These are phyloP conservation scores for Salvia sclarea DNA, from an alignment of 305 asterid genomes.

Conservation along the genomic window DNA sequence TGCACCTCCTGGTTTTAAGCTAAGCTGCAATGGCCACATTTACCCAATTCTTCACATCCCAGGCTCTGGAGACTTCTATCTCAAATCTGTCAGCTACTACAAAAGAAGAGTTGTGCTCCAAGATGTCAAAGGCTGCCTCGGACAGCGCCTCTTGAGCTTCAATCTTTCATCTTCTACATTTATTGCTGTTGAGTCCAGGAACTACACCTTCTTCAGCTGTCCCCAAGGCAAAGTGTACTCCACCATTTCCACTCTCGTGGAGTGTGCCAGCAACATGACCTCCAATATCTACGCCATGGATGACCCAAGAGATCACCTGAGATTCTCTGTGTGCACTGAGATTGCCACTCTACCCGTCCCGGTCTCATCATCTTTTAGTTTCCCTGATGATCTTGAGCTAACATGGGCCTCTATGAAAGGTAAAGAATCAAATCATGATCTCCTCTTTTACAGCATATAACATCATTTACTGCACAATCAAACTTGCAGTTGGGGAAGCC, in stretches of 20 bases:
- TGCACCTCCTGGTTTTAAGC: conserved; percentile 31
- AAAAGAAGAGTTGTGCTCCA: conserved; percentile 21
- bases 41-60: conserved; percentile 32
- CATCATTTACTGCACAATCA: background rate
- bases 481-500: background rate
- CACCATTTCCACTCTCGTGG: conserved; percentile 15
- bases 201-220: conserved; percentile 32
- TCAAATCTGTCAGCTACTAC: conserved; percentile 20
- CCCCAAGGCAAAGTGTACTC: conserved; percentile 24
- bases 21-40: conserved; percentile 29
- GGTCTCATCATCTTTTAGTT: conserved; percentile 30
- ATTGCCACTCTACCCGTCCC: conserved; percentile 39
- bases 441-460: too few relatives aligned
- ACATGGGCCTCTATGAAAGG: conserved; percentile 37
- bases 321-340: conserved; percentile 32
- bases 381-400: conserved; percentile 40
- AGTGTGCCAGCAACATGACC: conserved; percentile 55
- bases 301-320: conserved; percentile 27
- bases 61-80: conserved; percentile 31
- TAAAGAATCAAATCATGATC: too few relatives aligned
- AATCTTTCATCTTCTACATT: conserved; percentile 42
- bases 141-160: conserved; percentile 26
- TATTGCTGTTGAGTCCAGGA: conserved; percentile 5
- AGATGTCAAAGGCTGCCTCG: conserved; percentile 41
- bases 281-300: conserved; percentile 36